Evolutionary conservation across 495 filamentous ascomycete species (phyloP).

Genomic region (Neohortaea acidophila): DNA sequence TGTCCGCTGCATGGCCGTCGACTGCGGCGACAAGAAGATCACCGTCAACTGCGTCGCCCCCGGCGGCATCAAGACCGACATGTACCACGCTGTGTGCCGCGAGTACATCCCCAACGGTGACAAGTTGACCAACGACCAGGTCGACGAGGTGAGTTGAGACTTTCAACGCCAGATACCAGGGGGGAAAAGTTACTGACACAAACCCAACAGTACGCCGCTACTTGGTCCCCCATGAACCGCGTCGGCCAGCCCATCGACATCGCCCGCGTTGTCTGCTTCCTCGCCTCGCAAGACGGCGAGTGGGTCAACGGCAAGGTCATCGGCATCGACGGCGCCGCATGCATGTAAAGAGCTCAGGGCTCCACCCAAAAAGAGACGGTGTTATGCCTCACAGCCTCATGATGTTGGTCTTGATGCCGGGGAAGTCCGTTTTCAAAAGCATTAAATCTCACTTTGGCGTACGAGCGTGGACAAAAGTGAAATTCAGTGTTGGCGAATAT

Average conservation of each 20-base stretch:
- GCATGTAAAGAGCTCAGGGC: conserved; percentile 22
- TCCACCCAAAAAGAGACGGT: too few relatives aligned
- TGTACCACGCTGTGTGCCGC: conserved; percentile 49
- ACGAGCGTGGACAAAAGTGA: too few relatives aligned
- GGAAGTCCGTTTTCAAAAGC: too few relatives aligned
- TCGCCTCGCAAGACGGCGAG: conserved; percentile 48
- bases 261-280: conserved; percentile 49
- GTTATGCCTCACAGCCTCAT: too few relatives aligned
- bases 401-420: too few relatives aligned
- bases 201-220: conserved; percentile 30
- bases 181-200: background rate
- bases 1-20: conserved; percentile 40
- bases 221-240: conserved; percentile 43
- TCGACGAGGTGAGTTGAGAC: conserved; percentile 23
- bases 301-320: conserved; percentile 50
- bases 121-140: conserved; percentile 31
- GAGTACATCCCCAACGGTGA: conserved; percentile 49
- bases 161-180: background rate
- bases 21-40: conserved; percentile 36
- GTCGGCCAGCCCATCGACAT: conserved; percentile 49
- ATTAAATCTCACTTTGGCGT: too few relatives aligned
- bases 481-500: too few relatives aligned
- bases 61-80: conserved; percentile 54
- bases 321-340: conserved; percentile 26
- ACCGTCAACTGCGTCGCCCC: conserved; percentile 53